Evolutionary conservation across 108 stramenopile genomes (phyloP).

Genomic region (Cyclostephanos invisitatus): DNA sequence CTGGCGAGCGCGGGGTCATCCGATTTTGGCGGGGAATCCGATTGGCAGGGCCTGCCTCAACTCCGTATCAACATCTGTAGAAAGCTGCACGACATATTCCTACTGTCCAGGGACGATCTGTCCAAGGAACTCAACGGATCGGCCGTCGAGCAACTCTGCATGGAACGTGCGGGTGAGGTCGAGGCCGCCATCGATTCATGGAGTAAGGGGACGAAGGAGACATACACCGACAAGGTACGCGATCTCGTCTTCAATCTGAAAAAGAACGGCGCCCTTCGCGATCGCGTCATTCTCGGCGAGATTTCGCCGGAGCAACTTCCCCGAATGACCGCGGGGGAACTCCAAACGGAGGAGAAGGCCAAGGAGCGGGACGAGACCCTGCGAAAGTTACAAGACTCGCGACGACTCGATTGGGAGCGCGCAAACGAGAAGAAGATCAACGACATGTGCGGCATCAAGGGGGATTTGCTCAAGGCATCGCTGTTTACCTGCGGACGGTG

Average conservation of each 20-base stretch:
- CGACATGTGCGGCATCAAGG: slow-evolving; percentile 88
- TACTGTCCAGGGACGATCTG: slow-evolving; percentile 49
- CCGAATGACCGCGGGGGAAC: slow-evolving; percentile 68
- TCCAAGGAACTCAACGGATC: slow-evolving; percentile 69
- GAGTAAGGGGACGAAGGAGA: slow-evolving; percentile 42
- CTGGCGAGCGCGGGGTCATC: slow-evolving; percentile 34
- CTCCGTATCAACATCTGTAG: slow-evolving; percentile 70
- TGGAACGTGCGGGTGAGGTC: slow-evolving; percentile 69
- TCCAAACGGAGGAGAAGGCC: slow-evolving; percentile 69
- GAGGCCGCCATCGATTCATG: slow-evolving; percentile 65
- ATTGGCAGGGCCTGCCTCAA: slow-evolving; percentile 69
- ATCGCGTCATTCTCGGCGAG: slow-evolving; percentile 68
- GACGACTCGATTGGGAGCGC: slow-evolving; percentile 86
- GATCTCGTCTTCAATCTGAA: slow-evolving; percentile 85
- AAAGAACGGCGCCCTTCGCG: slow-evolving; percentile 69
- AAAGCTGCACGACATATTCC: slow-evolving; percentile 66
- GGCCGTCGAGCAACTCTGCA: slow-evolving; percentile 62
- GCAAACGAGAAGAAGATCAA: slow-evolving; percentile 91
- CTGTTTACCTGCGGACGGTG: slow-evolving; percentile 96
- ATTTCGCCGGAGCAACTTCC: slow-evolving; percentile 58
- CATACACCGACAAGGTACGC: slow-evolving; percentile 76
- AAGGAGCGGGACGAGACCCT: slow-evolving; percentile 60
- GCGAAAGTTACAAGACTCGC: slow-evolving; percentile 70
- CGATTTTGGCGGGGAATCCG: slow-evolving; percentile 38
- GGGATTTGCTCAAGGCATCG: slow-evolving; percentile 83